Base-by-base conservation (phyloP, 2,329 filamentous ascomycete genomes). In the Fusarium nanum region DNA sequence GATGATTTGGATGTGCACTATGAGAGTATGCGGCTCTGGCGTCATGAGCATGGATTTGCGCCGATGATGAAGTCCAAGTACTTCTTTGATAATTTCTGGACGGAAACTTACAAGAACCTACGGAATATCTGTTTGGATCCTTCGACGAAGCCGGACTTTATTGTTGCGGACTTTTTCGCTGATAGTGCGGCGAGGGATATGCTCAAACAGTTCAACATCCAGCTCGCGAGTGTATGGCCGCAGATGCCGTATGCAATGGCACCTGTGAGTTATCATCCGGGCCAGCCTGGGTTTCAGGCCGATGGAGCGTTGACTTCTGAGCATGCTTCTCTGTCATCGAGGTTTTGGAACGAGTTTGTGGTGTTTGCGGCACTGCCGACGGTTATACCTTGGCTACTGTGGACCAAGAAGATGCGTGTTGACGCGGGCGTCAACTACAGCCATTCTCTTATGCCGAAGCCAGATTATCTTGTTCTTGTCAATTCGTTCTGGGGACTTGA, bases 401-500 rank as follows among this genome's bases (percentile, higher is more conserved):
- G 76, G 73, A 76, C 74, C 0, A 72, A 67, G 13, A 63, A 61
- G 7, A 81, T 83, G 80, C 77, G 81, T 9, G 64, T 66, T n/a
- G 58, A 58, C 11, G 72, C 73, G 2, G 81, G 79, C 5, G 78
- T 83, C 8, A 56, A 70, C 9, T 76, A 80, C 22, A 56, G 69
- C 4, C 72, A 78, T 7, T 77, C 76, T 1, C 58, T 70, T 1
- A 58, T 72, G 1, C 60, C 73, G 5, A 83, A 83, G 49, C 82
- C 83, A 0, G 75, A 82, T 57, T 78, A 83, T 47, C 77, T 84
- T 6, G 67, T 81, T 4, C 73, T 84, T 7, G 78, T 84, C 25
- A 84, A 84, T 55, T 82, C 81, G 0, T 84, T 84, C 64, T 82
- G 78, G 59, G 82, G 82, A 0, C 73, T 84, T 10, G 83, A 85